Conservation (phyloP, 164 flowering plant species). For the Berberis vulgaris region DNA sequence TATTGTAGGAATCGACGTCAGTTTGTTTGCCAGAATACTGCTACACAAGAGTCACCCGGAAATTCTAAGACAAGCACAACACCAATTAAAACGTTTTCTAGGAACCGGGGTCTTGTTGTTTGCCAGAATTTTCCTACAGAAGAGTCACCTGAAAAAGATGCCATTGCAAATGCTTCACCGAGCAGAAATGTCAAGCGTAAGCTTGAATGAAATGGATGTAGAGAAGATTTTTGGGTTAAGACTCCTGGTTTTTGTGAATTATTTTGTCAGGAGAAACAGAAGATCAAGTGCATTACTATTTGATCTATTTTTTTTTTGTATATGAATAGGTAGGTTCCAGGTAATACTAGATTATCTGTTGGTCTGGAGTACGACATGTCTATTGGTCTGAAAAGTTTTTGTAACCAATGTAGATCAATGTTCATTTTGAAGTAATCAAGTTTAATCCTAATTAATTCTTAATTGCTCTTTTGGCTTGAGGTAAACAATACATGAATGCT, state of each 20-base stretch:
- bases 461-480: too few species aligned
- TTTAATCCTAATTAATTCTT: too few species aligned
- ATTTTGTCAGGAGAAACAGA: not conserved
- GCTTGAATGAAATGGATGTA: not conserved
- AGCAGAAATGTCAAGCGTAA: not conserved
- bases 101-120: not conserved
- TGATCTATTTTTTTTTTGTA: not conserved
- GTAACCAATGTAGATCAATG: too few species aligned
- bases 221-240: not conserved
- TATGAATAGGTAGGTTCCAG: not conserved
- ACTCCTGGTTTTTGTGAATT: not conserved
- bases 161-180: too few species aligned
- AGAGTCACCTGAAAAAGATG: not conserved
- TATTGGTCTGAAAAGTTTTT: too few species aligned
- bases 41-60: conserved; percentile 13
- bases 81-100: not conserved
- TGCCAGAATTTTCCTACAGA: not conserved
- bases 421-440: too few species aligned
- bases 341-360: not conserved
- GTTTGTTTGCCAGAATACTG: too few species aligned
- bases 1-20: too few species aligned
- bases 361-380: too few species aligned
- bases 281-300: not conserved
- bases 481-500: too few species aligned
- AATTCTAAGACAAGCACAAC: not conserved